Evolutionary conservation across 148 eudicot species (phyloP).

Genomic region (Heliosperma pusillum): DNA sequence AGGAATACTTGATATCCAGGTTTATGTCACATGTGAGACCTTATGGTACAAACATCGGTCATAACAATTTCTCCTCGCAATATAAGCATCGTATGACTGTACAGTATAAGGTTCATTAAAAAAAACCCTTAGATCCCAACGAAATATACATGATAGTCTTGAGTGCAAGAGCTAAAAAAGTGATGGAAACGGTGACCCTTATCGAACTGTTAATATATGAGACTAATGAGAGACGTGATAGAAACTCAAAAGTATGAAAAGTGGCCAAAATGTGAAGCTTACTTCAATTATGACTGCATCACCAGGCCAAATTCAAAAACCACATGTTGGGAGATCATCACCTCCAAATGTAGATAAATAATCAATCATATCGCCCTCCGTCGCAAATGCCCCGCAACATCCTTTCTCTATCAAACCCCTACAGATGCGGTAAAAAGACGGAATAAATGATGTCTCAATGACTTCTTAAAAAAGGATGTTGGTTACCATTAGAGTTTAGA

Average conservation of each 20-base stretch:
- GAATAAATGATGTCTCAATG: neutral
- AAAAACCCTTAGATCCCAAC: neutral
- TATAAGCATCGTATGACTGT: neutral
- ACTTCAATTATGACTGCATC: conserved; percentile 97
- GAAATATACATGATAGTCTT: neutral
- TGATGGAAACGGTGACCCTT: neutral
- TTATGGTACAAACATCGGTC: no score
- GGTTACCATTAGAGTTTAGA: neutral
- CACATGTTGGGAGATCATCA: conserved; percentile 88
- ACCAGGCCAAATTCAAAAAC: conserved; percentile 96
- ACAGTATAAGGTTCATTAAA: neutral
- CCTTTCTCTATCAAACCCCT: conserved; percentile 87
- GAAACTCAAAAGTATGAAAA: no score
- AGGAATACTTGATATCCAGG: no score
- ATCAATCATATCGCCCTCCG: conserved; percentile 82
- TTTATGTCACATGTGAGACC: no score
- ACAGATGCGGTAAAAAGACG: neutral
- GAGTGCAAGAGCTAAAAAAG: neutral
- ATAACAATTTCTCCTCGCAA: no score
- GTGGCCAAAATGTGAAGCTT: conserved; percentile 24
- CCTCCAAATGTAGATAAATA: conserved; percentile 94
- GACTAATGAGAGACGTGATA: no score
- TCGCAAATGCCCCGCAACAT: conserved; percentile 92
- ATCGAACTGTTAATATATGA: neutral
- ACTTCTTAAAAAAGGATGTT: neutral